Evolutionary conservation across 2,329 filamentous ascomycete genomes (phyloP), one percentile per base, ranked within the genome.

Genomic region (Penicillium sp.): DNA sequence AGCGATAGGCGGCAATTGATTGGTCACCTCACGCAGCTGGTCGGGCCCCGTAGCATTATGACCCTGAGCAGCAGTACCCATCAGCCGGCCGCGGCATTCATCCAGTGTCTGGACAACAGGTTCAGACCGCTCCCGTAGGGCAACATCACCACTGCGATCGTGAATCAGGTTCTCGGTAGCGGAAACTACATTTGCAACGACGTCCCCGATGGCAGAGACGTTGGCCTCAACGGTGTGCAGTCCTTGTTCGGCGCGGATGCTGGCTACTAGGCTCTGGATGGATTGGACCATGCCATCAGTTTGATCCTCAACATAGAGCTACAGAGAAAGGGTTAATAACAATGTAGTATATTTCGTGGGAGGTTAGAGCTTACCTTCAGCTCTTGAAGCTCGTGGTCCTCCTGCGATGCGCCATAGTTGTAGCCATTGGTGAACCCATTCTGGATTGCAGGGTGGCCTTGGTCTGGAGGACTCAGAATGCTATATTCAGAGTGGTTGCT

Each of bases 251-350:
- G 76, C 74, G 38, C 85, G 83, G 47, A 89, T 83, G 19, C 80
- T 80, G 38, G 78, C 76, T 32, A 94, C 86, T 6, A 94, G 77
- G n/a, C 81, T 79, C 65, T 93, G 86, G 49, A 94, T 89, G 30
- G 81, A 86, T 51, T 87, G 81, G 17, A 93, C 83, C 43, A 94
- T 76, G 3, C 81, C 71, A 35, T 86, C 85, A 8, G 85, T 90
- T 62, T 93, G 86, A 58, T 90, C 86, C 59, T 93, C 86, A 23
- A 94, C 78, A 59, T 88, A 90, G 44, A 86, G 78, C 79, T 85
- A n/a, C 6, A 27, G 43, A 41, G 19, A 37, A n/a, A 28, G 15
- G 32, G 30, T 51, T 38, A 56, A 58, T 46, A 33, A 45, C n/a
- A 16, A 8, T 34, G 15, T 8, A 23, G 6, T 11, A 5, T 34